Evolutionary conservation across 345 rosid genomes (phyloP).

Genomic region (Durio zibethinus): DNA sequence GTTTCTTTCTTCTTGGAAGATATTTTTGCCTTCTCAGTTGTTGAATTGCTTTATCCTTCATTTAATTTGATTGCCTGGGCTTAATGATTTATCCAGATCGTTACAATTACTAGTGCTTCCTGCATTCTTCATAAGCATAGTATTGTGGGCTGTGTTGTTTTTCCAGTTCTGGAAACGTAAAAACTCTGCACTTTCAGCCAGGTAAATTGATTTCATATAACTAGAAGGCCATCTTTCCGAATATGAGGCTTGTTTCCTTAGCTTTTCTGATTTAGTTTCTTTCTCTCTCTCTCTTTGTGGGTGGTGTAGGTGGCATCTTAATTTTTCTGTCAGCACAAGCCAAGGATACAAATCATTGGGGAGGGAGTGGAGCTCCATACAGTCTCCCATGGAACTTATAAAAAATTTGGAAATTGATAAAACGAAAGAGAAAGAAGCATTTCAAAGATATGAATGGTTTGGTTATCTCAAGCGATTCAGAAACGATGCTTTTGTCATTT

Average conservation of each 20-base stretch:
- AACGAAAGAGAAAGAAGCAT: slow-evolving; percentile 59
- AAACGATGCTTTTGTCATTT: slow-evolving; percentile 63
- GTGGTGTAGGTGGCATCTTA: slow-evolving; percentile 70
- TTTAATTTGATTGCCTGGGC: not conserved
- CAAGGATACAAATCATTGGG: slow-evolving; percentile 56
- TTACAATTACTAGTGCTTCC: slow-evolving; percentile 77
- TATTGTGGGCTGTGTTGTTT: slow-evolving; percentile 83
- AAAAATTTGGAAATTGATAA: slow-evolving; percentile 45
- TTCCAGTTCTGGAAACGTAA: slow-evolving; percentile 98
- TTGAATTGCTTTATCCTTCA: slow-evolving; percentile 3
- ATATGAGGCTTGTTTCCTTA: not conserved
- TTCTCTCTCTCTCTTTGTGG: slow-evolving; percentile 13
- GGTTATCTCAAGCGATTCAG: slow-evolving; percentile 71
- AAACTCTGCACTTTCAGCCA: slow-evolving; percentile 70
- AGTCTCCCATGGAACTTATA: slow-evolving; percentile 44
- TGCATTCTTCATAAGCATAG: slow-evolving; percentile 57
- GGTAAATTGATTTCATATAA: slow-evolving; percentile 35
- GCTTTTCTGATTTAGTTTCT: not conserved
- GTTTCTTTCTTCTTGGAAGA: slow-evolving; percentile 1
- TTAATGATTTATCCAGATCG: slow-evolving; percentile 43
- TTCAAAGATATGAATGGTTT: slow-evolving; percentile 86
- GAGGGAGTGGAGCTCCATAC: slow-evolving; percentile 55
- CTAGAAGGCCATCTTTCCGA: not conserved
- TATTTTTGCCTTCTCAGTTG: not conserved
- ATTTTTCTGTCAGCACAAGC: slow-evolving; percentile 52